Percentiles rank a stretch among this genome's conserved stretches.
phyloP scores from a whole-genome alignment of 2,329 filamentous ascomycete species.

The Paramyrothecium roridum region DNA sequence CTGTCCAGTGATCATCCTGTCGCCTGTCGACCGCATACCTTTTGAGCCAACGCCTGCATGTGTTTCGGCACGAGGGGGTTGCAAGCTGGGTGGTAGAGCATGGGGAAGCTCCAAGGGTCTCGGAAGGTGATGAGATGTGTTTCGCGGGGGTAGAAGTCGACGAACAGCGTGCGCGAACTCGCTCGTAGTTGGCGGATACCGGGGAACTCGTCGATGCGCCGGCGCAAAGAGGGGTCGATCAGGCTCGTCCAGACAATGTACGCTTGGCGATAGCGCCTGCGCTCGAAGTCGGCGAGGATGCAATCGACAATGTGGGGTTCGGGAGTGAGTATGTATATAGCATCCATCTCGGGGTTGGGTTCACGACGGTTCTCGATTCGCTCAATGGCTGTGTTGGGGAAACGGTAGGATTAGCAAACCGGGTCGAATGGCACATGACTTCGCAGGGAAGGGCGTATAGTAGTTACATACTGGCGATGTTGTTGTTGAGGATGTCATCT shows the following conservation, averaged over 20 bases:
- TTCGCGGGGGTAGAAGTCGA: slow-evolving; percentile 89
- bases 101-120: slow-evolving; percentile 93
- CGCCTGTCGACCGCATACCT: slow-evolving; percentile 49
- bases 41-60: slow-evolving; percentile 82
- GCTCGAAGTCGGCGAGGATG: slow-evolving; percentile 87
- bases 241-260: slow-evolving; percentile 84
- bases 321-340: slow-evolving; percentile 86
- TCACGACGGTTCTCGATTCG: slow-evolving; percentile 83
- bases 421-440: slow-evolving; percentile 1
- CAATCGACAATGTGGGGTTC: slow-evolving; percentile 89
- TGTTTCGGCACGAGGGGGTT: slow-evolving; percentile 80
- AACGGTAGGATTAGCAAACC: slow-evolving; percentile 9
- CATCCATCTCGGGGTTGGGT: slow-evolving; percentile 86
- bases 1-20: background rate
- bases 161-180: slow-evolving; percentile 77
- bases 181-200: slow-evolving; percentile 70
- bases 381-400: slow-evolving; percentile 73
- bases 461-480: slow-evolving; percentile 76
- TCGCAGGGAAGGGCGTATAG: slow-evolving; percentile 5
- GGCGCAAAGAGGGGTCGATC: slow-evolving; percentile 66
- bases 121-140: slow-evolving; percentile 87
- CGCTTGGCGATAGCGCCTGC: slow-evolving; percentile 72
- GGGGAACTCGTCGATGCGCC: slow-evolving; percentile 70
- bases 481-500: slow-evolving; percentile 95
- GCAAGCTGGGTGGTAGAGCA: slow-evolving; percentile 87